These are phyloP conservation scores for Ophiostoma quercus DNA, from an alignment of 2,329 filamentous ascomycete species.

Conservation along the genomic window DNA sequence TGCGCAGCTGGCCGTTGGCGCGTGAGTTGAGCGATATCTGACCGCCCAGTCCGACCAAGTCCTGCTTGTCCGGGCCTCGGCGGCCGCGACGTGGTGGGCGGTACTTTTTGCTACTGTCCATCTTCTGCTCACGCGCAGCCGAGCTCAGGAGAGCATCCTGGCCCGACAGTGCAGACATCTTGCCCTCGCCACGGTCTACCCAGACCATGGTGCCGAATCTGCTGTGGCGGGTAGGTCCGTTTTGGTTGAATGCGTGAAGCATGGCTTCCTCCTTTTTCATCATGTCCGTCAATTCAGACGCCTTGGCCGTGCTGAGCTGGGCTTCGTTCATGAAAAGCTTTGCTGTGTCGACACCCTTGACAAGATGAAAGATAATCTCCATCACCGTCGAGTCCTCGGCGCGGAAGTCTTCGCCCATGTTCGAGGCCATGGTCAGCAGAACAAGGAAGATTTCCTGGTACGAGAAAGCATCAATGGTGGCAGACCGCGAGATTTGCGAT, in stretches of 20 bases:
- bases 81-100: constrained; percentile 66
- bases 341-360: constrained; percentile 80
- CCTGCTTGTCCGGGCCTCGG: constrained; percentile 60
- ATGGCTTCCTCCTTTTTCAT: constrained; percentile 81
- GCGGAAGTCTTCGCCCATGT: constrained; percentile 89
- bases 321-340: constrained; percentile 80
- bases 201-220: constrained; percentile 97
- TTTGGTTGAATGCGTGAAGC: constrained; percentile 68
- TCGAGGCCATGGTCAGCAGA: constrained; percentile 80
- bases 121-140: constrained; percentile 70
- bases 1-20: constrained; percentile 70
- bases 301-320: constrained; percentile 62
- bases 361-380: constrained; percentile 85
- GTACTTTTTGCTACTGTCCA: constrained; percentile 88
- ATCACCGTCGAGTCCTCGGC: constrained; percentile 83
- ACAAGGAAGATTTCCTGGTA: constrained; percentile 86
- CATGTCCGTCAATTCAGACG: constrained; percentile 66
- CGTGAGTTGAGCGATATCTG: constrained; percentile 63
- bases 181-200: constrained; percentile 81
- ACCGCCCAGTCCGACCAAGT: constrained; percentile 58
- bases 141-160: constrained; percentile 76
- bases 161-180: constrained; percentile 79
- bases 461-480: constrained; percentile 82
- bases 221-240: constrained; percentile 81
- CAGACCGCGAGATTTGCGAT: constrained; percentile 78